Conservation (phyloP, 306 rosid species). For the Senna tora region DNA sequence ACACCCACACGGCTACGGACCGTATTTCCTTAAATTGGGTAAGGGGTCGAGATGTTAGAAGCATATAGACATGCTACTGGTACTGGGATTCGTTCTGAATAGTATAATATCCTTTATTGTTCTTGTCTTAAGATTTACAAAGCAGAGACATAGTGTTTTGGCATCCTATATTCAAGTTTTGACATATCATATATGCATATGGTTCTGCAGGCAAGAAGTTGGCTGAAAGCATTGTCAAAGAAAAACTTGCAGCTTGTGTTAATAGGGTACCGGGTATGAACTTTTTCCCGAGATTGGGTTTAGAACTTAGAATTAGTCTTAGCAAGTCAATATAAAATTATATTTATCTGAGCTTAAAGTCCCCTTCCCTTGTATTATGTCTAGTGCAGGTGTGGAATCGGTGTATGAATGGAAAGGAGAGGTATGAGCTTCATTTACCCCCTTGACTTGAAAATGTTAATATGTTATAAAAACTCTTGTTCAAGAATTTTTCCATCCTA, state of each 20-base stretch:
- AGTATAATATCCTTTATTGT: background rate
- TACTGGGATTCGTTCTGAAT: background rate
- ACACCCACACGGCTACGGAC: background rate
- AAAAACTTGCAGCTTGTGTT: conserved; percentile 96
- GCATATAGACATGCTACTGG: background rate
- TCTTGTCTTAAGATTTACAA: background rate
- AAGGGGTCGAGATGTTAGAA: background rate
- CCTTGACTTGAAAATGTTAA: background rate
- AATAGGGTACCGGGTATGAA: conserved; percentile 81
- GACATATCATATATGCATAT: background rate
- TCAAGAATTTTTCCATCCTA: background rate
- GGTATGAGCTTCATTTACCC: conserved; percentile 44
- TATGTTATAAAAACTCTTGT: conserved; percentile 7
- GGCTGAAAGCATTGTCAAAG: conserved; percentile 83
- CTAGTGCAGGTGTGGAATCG: conserved; percentile 62
- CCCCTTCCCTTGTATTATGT: conserved; percentile 25
- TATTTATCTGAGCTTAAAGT: conserved; percentile 1
- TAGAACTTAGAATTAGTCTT: background rate
- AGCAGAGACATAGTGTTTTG: background rate
- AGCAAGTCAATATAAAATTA: conserved; percentile 17
- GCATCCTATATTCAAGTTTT: background rate
- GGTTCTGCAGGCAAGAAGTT: conserved; percentile 76
- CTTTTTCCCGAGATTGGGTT: conserved; percentile 12
- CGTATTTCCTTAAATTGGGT: too few relatives aligned
- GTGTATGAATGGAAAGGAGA: conserved; percentile 91